These are phyloP conservation scores for Globomyces pollinis-pini DNA, from an alignment of 192 early-diverging fungal species.

Conservation along the genomic window DNA sequence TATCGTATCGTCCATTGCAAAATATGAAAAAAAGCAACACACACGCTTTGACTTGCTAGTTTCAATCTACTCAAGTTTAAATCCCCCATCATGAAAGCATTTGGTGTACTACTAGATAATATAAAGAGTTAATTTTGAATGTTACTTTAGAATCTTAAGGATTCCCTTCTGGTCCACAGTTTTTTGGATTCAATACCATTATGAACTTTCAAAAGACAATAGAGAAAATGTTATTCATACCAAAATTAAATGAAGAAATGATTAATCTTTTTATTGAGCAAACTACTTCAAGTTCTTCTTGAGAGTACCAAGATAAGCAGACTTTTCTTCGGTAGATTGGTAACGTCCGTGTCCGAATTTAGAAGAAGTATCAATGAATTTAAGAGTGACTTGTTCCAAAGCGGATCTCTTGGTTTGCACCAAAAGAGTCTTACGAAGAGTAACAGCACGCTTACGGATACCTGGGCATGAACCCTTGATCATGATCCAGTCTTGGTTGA, in stretches of 20 bases:
- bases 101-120: too few species aligned
- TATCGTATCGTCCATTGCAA: background rate
- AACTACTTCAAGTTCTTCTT: slow-evolving; percentile 9
- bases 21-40: too few species aligned
- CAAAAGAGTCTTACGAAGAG: slow-evolving; percentile 95
- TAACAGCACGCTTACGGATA: slow-evolving; percentile 94
- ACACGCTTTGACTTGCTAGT: too few species aligned
- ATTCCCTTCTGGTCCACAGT: too few species aligned
- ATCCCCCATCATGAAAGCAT: too few species aligned
- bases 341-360: slow-evolving; percentile 99
- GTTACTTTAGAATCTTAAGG: too few species aligned
- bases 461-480: slow-evolving; percentile 97
- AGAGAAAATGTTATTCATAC: too few species aligned
- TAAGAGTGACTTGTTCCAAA: slow-evolving; percentile 90
- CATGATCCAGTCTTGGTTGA: slow-evolving; percentile 98
- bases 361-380: slow-evolving; percentile 99
- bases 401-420: slow-evolving; percentile 94
- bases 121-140: too few species aligned
- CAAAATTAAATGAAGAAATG: too few species aligned
- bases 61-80: too few species aligned
- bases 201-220: too few species aligned
- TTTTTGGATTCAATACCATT: too few species aligned
- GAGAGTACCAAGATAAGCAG: slow-evolving; percentile 74
- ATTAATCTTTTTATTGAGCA: background rate
- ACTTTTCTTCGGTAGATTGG: slow-evolving; percentile 97